These are phyloP conservation scores for Clitopilus hobsonii DNA, from an alignment of 768 basidiomycete species.

Conservation along the genomic window DNA sequence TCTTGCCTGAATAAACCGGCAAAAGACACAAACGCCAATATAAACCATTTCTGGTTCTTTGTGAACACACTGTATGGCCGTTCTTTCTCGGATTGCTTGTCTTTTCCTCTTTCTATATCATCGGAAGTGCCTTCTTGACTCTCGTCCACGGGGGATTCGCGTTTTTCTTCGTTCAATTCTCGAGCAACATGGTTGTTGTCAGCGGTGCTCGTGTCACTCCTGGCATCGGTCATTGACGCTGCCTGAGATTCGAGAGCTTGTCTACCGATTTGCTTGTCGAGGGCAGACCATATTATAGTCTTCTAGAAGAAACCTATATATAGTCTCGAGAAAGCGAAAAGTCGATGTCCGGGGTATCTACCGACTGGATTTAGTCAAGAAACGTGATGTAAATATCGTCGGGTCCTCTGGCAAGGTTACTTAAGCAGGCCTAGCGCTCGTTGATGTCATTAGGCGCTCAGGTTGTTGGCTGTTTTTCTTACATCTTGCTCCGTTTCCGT, in stretches of 20 bases:
- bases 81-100: background rate
- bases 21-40: constrained; percentile 52
- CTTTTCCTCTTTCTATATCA: background rate
- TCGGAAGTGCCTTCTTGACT: background rate
- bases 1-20: constrained; percentile 61
- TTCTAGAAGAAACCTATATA: background rate
- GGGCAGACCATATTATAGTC: background rate
- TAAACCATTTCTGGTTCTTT: constrained; percentile 59
- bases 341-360: background rate
- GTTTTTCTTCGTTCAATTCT: background rate
- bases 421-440: too few relatives aligned
- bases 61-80: constrained; percentile 48
- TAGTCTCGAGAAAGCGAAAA: background rate
- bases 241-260: background rate
- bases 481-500: too few relatives aligned
- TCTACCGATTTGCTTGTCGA: background rate
- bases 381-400: background rate
- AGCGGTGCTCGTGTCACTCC: background rate
- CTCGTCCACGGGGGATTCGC: background rate
- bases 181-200: too few relatives aligned
- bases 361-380: background rate
- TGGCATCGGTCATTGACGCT: background rate
- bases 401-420: too few relatives aligned
- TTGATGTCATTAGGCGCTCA: too few relatives aligned
- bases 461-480: too few relatives aligned